phyloP scores from a whole-genome alignment of 371 early-diverging fungal species.

The Mucor sp. region DNA sequence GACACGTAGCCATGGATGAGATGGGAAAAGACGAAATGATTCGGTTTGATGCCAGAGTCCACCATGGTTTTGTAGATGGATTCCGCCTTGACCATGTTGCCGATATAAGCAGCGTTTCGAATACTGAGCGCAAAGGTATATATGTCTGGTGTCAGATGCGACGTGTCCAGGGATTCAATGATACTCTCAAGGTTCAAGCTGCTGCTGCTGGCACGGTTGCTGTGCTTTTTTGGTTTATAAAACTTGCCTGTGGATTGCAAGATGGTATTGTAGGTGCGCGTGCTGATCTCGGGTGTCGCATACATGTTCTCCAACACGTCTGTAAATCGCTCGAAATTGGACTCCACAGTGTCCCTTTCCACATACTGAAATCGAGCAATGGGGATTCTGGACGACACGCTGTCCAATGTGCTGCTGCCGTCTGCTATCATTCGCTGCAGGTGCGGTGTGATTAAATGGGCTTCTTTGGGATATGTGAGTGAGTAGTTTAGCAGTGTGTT shows the following conservation, averaged over 20 bases:
- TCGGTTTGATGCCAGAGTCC: conserved; percentile 32
- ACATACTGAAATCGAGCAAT: background rate
- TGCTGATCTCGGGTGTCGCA: conserved; percentile 6
- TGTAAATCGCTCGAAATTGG: conserved; percentile 11
- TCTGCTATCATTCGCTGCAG: conserved; percentile 16
- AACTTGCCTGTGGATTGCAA: conserved; percentile 32
- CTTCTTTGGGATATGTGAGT: conserved; percentile 20
- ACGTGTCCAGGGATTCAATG: conserved; percentile 14
- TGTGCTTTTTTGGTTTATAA: conserved; percentile 7
- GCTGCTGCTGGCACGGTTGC: background rate
- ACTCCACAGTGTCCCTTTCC: background rate
- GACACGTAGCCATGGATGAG: conserved; percentile 37
- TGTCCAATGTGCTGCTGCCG: conserved; percentile 12
- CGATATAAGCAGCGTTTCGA: conserved; percentile 34
- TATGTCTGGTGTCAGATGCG: conserved; percentile 26
- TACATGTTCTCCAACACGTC: conserved; percentile 12
- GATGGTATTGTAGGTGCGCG: conserved; percentile 40
- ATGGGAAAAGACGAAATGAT: conserved; percentile 41
- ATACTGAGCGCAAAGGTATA: conserved; percentile 37
- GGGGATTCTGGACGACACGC: conserved; percentile 18
- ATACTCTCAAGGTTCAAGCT: conserved; percentile 2
- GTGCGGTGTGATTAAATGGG: conserved; percentile 14
- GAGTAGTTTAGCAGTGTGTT: conserved; percentile 26
- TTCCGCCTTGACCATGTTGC: conserved; percentile 39
- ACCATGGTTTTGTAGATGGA: conserved; percentile 33